These are phyloP conservation scores for Paecilomyces niveus DNA, from an alignment of 2,329 filamentous ascomycete genomes.

Conservation along the genomic window DNA sequence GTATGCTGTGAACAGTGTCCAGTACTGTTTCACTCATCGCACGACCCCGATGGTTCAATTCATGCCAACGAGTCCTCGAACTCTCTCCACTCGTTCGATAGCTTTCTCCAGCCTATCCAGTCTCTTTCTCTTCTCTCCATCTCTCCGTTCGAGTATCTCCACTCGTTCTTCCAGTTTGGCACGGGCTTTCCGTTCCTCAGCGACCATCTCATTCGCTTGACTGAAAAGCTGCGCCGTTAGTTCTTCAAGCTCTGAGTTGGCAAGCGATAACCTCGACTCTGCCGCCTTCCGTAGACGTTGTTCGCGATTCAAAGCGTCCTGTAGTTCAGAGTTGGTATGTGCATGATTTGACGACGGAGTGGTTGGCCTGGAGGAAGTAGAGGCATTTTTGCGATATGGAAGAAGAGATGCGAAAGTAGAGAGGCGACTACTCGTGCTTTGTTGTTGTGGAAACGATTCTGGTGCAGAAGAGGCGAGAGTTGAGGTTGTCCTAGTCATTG, in stretches of 20 bases:
- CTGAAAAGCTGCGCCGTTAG: conserved; percentile 54
- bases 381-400: conserved; percentile 23
- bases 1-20: neutral
- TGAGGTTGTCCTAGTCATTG: conserved; percentile 25
- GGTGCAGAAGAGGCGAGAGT: conserved; percentile 15
- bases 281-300: conserved; percentile 50
- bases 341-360: conserved; percentile 14
- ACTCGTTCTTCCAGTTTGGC: conserved; percentile 45
- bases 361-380: conserved; percentile 18
- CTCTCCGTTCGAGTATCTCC: conserved; percentile 38
- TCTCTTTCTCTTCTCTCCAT: conserved; percentile 44
- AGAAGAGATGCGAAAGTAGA: conserved; percentile 32
- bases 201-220: conserved; percentile 62
- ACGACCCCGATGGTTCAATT: neutral
- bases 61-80: conserved; percentile 45
- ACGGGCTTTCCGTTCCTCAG: conserved; percentile 52
- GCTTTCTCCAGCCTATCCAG: conserved; percentile 51
- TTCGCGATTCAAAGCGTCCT: conserved; percentile 49
- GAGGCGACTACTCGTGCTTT: conserved; percentile 24
- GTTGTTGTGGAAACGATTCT: conserved; percentile 19
- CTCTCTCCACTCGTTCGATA: conserved; percentile 51
- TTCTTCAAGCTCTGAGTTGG: conserved; percentile 55
- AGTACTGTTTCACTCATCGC: neutral
- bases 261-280: conserved; percentile 48
- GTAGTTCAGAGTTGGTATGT: conserved; percentile 36